phyloP scores from a whole-genome alignment of 139 green algal species.

The Chlamydomonas schloesseri region DNA sequence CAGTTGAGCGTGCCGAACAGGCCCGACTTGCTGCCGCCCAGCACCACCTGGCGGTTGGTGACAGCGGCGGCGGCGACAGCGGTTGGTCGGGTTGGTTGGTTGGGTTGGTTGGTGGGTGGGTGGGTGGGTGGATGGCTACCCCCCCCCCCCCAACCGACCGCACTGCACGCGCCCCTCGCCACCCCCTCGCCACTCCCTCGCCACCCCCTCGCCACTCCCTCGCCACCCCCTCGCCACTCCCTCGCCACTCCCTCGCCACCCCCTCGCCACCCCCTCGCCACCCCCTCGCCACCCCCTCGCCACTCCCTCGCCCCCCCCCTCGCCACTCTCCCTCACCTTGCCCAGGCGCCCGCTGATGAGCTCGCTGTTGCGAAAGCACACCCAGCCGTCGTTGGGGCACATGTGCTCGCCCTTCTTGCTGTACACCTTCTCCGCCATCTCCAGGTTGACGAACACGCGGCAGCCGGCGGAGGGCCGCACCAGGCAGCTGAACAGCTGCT shows the following conservation, averaged over 20 bases:
- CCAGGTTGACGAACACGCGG: conserved; percentile 89
- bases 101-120: too few relatives aligned
- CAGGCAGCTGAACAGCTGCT: conserved; percentile 94
- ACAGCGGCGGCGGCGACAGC: too few relatives aligned
- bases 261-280: too few relatives aligned
- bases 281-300: background rate
- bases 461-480: conserved; percentile 73
- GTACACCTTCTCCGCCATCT: conserved; percentile 93
- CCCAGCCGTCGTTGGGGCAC: conserved; percentile 91
- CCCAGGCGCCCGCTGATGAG: conserved; percentile 93
- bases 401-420: conserved; percentile 83
- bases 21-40: conserved; percentile 93
- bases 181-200: too few relatives aligned
- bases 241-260: too few relatives aligned
- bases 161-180: too few relatives aligned
- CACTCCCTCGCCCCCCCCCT: background rate
- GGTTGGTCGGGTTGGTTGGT: too few relatives aligned
- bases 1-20: conserved; percentile 87
- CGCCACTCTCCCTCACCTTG: conserved; percentile 71
- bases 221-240: too few relatives aligned
- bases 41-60: conserved; percentile 63
- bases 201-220: too few relatives aligned
- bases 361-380: conserved; percentile 93
- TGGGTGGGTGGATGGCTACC: background rate
- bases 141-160: background rate